Conservation (phyloP, 441 rosid genomes). For the Hypseocharis bilobata region DNA sequence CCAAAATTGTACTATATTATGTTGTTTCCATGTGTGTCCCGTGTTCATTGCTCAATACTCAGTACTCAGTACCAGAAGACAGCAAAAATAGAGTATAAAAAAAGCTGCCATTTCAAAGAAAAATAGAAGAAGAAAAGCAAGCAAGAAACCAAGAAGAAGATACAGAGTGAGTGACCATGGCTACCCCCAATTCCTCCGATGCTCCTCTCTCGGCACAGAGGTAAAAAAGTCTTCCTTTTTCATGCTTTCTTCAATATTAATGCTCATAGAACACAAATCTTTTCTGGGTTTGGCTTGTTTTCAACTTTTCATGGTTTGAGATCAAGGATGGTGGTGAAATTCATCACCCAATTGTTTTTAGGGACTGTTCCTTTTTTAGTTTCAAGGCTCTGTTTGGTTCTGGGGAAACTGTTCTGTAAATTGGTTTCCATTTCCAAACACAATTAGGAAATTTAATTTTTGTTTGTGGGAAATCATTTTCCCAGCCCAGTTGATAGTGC, state of each 20-base stretch:
- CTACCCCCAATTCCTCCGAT: conserved; percentile 16
- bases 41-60: no score
- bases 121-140: not conserved
- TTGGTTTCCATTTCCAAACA: no score
- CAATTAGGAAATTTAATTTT: not conserved
- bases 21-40: no score
- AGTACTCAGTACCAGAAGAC: no score
- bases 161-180: conserved; percentile 16
- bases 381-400: not conserved
- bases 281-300: not conserved
- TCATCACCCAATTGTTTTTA: no score
- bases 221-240: conserved; percentile 15
- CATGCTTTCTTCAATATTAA: not conserved
- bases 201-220: conserved; percentile 28
- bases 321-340: not conserved
- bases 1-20: no score
- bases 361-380: not conserved
- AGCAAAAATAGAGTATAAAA: not conserved
- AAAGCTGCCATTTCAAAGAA: not conserved
- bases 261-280: no score
- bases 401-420: no score
- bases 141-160: no score
- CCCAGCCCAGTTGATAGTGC: not conserved
- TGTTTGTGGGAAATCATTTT: not conserved
- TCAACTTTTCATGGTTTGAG: not conserved